Evolutionary conservation across 129 eudicot genomes (phyloP).

Genomic region (Arctium lappa): DNA sequence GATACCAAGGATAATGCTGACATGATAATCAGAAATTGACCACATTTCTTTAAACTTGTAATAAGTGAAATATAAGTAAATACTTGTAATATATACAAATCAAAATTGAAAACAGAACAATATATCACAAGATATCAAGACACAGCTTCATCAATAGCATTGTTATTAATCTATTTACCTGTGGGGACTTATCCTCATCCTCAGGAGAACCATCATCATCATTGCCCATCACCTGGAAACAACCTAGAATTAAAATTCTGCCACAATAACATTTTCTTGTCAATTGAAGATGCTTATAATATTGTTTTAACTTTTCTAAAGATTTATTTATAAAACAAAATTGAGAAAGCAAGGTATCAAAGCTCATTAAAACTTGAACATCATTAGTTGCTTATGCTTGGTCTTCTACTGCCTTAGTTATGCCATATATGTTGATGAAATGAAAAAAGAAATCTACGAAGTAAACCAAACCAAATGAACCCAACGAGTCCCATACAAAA

Average conservation of each 20-base stretch:
- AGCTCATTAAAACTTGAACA: background rate
- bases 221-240: slow-evolving; percentile 21
- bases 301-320: background rate
- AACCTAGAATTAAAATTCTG: background rate
- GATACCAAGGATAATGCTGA: background rate
- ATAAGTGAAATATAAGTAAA: background rate
- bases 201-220: background rate
- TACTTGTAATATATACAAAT: background rate
- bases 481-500: no score
- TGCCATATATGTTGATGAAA: slow-evolving; percentile 10
- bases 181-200: slow-evolving; percentile 9
- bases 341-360: background rate
- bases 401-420: background rate
- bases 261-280: background rate
- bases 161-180: slow-evolving; percentile 17
- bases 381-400: background rate
- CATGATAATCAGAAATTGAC: background rate
- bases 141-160: background rate
- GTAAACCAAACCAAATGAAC: background rate
- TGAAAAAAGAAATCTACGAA: background rate
- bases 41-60: background rate
- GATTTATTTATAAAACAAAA: background rate
- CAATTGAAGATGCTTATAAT: background rate
- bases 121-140: background rate
- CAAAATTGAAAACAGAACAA: background rate